Conservation (phyloP, 768 basidiomycete genomes). For the Tulasnella sp. region DNA sequence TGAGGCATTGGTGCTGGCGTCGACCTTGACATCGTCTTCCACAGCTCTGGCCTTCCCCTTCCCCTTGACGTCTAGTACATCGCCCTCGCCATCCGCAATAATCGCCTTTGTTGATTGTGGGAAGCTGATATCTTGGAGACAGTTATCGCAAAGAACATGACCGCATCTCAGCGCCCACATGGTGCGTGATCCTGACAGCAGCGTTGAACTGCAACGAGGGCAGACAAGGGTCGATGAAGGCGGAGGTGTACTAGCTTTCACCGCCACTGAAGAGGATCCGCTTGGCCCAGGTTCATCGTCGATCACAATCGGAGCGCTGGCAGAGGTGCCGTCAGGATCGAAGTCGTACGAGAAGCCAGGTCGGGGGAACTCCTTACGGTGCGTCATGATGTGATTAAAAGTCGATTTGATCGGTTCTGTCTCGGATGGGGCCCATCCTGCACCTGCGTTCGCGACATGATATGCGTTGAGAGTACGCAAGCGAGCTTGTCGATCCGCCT, state of each 20-base stretch:
- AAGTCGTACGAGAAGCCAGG: conserved; percentile 11
- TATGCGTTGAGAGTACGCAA: background rate
- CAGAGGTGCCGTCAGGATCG: background rate
- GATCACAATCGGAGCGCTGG: conserved; percentile 6
- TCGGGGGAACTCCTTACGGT: background rate
- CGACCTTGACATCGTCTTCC: background rate
- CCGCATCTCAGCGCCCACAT: conserved; percentile 9
- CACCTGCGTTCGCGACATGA: background rate
- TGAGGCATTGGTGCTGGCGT: background rate
- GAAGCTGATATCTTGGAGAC: background rate
- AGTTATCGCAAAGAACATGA: background rate
- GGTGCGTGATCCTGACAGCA: background rate
- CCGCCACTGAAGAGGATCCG: background rate
- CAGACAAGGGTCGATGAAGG: background rate
- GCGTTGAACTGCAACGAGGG: background rate
- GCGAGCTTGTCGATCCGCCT: background rate
- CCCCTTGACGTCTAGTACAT: background rate
- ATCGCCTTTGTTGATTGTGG: background rate
- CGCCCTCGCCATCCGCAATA: background rate
- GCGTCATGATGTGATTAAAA: background rate
- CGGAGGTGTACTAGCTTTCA: background rate
- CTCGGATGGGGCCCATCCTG: background rate
- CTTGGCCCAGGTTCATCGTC: conserved; percentile 4
- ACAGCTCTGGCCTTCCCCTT: background rate
- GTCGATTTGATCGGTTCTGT: background rate